Evolutionary conservation across 257 asterid genomes (phyloP), one percentile per base, ranked within the genome.

Genomic region (Solanum pennellii): DNA sequence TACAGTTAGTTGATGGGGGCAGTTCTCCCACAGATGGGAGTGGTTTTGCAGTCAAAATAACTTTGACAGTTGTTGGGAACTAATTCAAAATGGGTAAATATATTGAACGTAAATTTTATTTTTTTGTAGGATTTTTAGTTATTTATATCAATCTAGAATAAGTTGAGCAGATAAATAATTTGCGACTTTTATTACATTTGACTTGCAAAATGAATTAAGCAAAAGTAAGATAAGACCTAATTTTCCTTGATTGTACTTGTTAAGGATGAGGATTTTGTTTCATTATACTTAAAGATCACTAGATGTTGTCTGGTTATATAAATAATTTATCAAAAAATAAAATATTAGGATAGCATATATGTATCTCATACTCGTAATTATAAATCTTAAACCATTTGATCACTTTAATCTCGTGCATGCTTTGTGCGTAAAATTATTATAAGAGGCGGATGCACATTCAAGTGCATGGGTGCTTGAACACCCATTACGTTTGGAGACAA

Each of bases 161-260:
- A 71, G 7, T 31, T 69, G 20, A 69, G 42, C 13, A 0, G 3
- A 31, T 2, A 29, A 15, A 6, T 68, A 31, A 31, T 7, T 8
- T 3, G 18, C 6, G 4, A 35, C 1, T 35, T 72, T 18, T 72
- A 35, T 18, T 33, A 33, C 15, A 3, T 0, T 33, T 7, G 0
- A 72, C 79, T 16, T 9, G 45, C 45, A 33, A 72, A 72, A 14
- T 68, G 39, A 56, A 56, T 56, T 56, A 20, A 56, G 25, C 65
- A 60, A 60, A 23, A 23, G 3, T 60, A 60, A 23, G 0, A 0
- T 23, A 60, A 0, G 13, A 0, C 2, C 1, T 0, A 60, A 1
- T 7, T n/a, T 56, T 27, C 6, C 13, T 59, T 9, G 1, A 3
- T 59, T 21, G 0, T 20, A 59, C 66, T 59, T 3, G 10, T 59